phyloP scores from a whole-genome alignment of 1,284 basidiomycete species.

The Apiotrichum veenhuisii region DNA sequence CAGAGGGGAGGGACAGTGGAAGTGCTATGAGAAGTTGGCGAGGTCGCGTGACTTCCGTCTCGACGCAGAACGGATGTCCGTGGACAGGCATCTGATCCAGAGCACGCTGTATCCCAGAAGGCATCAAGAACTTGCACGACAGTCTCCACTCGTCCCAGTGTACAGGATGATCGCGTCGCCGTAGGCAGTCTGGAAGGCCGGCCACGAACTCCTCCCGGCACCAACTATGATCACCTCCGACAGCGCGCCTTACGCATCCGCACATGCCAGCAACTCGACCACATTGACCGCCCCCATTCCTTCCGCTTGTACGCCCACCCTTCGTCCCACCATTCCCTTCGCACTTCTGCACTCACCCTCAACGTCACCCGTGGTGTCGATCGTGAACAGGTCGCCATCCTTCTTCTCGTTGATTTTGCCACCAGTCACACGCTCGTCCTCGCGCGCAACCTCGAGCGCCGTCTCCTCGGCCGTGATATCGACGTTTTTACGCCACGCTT shows the following conservation, averaged over 20 bases:
- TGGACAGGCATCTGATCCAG: too few relatives aligned
- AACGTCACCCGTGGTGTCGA: conserved; percentile 77
- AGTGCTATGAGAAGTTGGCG: too few relatives aligned
- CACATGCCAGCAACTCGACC: not conserved
- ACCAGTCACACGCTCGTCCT: conserved; percentile 75
- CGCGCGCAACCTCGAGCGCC: conserved; percentile 66
- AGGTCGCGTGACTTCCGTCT: not conserved
- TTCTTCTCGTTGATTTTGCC: conserved; percentile 41
- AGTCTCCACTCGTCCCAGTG: too few relatives aligned
- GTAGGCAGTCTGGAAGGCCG: too few relatives aligned
- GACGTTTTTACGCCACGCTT: conserved; percentile 88
- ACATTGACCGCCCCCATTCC: conserved; percentile 3
- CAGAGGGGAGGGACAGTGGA: not conserved
- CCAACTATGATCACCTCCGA: too few relatives aligned
- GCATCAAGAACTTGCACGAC: not conserved
- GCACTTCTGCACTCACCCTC: conserved; percentile 54
- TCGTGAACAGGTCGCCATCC: conserved; percentile 67
- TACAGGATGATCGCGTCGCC: too few relatives aligned
- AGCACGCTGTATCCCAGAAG: not conserved
- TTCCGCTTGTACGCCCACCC: not conserved
- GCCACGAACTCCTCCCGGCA: too few relatives aligned
- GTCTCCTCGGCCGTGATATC: conserved; percentile 71
- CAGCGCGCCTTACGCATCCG: not conserved
- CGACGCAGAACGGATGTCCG: too few relatives aligned
- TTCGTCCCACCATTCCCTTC: not conserved